Evolutionary conservation across 73 alveolate genomes (phyloP).

Genomic region (Paramecium pentaurelia): DNA sequence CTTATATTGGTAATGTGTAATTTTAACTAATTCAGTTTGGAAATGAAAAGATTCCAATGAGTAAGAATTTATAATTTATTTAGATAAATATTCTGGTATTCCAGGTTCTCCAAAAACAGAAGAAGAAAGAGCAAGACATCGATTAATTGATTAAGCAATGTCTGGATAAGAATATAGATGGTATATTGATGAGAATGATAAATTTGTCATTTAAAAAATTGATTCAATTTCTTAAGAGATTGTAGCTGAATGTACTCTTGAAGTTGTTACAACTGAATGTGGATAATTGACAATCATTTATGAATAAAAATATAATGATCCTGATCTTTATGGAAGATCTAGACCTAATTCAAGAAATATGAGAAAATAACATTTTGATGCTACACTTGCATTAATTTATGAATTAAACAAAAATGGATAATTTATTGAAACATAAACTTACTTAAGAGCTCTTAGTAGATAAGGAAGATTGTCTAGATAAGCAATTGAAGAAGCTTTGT

Average conservation of each 20-base stretch:
- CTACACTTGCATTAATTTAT: neutral
- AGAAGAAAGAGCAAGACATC: conserved; percentile 19
- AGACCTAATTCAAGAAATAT: neutral
- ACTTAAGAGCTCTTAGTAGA: neutral
- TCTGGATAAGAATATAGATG: conserved; percentile 25
- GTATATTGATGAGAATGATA: neutral
- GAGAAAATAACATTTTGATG: neutral
- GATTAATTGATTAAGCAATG: neutral
- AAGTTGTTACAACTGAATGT: neutral
- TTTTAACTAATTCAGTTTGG: neutral
- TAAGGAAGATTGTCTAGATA: neutral
- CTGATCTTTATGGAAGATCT: neutral
- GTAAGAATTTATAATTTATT: neutral
- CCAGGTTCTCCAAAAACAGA: conserved; percentile 47
- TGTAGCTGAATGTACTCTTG: neutral
- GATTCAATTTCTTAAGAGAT: neutral
- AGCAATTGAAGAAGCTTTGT: neutral
- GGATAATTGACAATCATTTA: neutral
- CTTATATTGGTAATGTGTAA: neutral
- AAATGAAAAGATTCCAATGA: neutral
- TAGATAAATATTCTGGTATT: conserved; percentile 33
- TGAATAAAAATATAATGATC: neutral
- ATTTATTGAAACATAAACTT: neutral
- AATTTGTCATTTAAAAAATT: neutral
- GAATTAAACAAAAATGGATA: neutral